A percentile compares a stretch with the other conserved stretches of the same genome.
Conservation (phyloP, 2,329 filamentous ascomycete species). For the Talaromyces sp. region DNA sequence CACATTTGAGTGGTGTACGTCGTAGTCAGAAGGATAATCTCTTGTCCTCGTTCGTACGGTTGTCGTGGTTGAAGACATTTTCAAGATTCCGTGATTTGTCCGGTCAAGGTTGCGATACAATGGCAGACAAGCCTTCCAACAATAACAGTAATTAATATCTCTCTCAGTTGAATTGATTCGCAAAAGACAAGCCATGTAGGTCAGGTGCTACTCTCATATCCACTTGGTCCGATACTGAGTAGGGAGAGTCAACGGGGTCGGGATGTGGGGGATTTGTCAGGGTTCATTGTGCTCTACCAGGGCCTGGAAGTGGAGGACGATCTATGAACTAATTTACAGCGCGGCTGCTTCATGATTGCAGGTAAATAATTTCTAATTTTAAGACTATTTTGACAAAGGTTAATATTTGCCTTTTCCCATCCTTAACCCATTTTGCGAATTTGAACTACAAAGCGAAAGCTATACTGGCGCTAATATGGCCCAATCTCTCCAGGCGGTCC, state of each 20-base stretch:
- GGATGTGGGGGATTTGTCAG: neutral
- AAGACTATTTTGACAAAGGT: neutral
- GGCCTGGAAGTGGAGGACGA: neutral
- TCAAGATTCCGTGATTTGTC: neutral
- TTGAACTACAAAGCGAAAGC: neutral
- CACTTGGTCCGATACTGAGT: neutral
- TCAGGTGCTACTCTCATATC: neutral
- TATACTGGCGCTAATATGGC: neutral
- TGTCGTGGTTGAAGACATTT: slow-evolving; percentile 1
- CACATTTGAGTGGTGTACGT: slow-evolving; percentile 17
- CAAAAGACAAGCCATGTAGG: neutral
- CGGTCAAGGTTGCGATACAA: neutral
- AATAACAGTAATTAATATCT: neutral
- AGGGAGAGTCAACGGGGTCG: neutral
- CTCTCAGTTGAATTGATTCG: neutral
- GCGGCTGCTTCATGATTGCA: neutral
- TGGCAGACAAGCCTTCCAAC: neutral
- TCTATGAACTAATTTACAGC: neutral
- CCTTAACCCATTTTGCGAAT: neutral
- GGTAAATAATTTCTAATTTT: neutral
- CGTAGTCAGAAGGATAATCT: slow-evolving; percentile 9
- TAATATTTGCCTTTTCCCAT: neutral
- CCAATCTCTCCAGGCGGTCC: slow-evolving; percentile 1
- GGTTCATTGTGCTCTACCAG: neutral
- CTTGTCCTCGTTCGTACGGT: neutral